Conservation (phyloP, 257 asterid species). For the Pogostemon cablin region DNA sequence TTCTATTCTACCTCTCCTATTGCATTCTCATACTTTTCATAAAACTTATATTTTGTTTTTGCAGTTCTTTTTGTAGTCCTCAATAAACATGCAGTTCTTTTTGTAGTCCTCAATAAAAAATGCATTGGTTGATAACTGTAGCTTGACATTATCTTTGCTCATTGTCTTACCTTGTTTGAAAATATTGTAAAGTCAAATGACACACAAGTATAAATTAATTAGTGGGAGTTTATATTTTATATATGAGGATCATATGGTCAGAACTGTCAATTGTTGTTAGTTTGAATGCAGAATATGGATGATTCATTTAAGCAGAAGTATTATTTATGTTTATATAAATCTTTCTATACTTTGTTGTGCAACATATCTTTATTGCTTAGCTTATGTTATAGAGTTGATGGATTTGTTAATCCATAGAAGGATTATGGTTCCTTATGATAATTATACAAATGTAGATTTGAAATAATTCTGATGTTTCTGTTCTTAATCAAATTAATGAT, state of each 20-base stretch:
- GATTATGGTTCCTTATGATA: neutral
- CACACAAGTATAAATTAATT: neutral
- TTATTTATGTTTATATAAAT: neutral
- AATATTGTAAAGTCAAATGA: constrained; percentile 8
- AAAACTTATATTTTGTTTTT: neutral
- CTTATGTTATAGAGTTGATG: neutral
- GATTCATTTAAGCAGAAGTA: neutral
- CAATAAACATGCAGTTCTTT: no score
- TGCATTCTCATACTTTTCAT: neutral
- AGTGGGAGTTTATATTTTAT: neutral
- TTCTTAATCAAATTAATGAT: no score
- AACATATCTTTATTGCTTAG: neutral
- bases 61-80: neutral
- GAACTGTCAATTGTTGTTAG: constrained; percentile 5
- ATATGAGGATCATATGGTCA: constrained; percentile 16
- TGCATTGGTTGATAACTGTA: neutral
- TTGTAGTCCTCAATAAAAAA: neutral
- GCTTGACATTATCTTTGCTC: constrained; percentile 15
- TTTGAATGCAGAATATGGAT: constrained; percentile 1
- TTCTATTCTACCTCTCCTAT: constrained; percentile 21
- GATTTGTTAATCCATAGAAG: neutral
- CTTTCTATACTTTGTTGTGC: neutral
- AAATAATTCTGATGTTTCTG: no score
- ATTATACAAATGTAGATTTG: no score
- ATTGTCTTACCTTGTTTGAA: neutral